Conservation (phyloP, 1,284 basidiomycete genomes). For the Heliocybe sulcata region DNA sequence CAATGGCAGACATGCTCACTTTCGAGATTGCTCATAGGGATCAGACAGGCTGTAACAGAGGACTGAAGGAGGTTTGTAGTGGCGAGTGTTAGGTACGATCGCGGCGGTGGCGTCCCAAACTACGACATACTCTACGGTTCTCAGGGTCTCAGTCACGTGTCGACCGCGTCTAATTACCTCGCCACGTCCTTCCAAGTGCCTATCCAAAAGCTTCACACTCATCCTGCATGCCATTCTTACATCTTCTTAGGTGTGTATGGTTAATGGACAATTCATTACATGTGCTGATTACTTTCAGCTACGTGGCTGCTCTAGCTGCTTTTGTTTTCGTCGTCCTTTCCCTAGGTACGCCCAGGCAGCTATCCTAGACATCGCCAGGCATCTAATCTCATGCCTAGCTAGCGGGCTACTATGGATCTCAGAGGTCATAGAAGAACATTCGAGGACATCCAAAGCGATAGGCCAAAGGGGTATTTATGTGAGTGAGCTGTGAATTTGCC, state of each 20-base stretch:
- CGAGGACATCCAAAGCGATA: constrained; percentile 67
- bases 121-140: background rate
- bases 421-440: constrained; percentile 92
- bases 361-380: background rate
- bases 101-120: background rate
- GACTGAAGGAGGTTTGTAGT: constrained; percentile 1
- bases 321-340: constrained; percentile 29
- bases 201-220: background rate
- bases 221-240: background rate
- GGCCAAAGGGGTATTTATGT: constrained; percentile 86
- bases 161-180: background rate
- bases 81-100: background rate
- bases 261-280: background rate
- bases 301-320: constrained; percentile 25
- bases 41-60: background rate
- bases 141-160: background rate
- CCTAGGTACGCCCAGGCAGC: constrained; percentile 21
- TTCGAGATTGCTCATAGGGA: constrained; percentile 80
- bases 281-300: constrained; percentile 15
- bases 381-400: constrained; percentile 38
- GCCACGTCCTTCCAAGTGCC: background rate
- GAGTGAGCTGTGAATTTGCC: constrained; percentile 23
- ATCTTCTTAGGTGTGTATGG: background rate
- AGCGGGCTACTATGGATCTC: constrained; percentile 90
- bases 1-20: constrained; percentile 47